Evolutionary conservation across 768 basidiomycete genomes (phyloP).

Genomic region (Cantharellus cinnabarinus): DNA sequence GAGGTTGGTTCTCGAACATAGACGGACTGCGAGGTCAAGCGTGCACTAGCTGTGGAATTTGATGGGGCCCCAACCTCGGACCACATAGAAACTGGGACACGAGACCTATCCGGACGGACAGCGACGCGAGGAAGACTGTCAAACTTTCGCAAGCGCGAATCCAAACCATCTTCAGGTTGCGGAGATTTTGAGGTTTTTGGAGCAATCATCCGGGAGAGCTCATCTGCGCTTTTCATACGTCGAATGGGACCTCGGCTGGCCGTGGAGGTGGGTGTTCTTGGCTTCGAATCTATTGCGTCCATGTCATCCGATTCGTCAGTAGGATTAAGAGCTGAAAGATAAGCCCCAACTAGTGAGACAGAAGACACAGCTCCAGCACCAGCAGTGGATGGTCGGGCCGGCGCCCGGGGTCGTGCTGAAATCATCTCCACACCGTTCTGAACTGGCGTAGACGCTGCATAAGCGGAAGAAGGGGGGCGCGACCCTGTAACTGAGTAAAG

Average conservation of each 20-base stretch:
- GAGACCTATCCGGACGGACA: neutral
- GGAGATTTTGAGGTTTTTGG: neutral
- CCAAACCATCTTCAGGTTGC: neutral
- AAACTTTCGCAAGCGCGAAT: neutral
- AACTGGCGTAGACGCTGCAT: neutral
- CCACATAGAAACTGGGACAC: neutral
- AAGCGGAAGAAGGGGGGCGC: neutral
- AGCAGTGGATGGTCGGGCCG: slow-evolving; percentile 28
- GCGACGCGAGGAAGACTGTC: neutral
- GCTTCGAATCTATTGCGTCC: neutral
- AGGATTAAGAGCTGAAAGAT: neutral
- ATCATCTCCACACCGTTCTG: neutral
- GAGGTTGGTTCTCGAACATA: neutral
- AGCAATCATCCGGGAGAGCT: neutral
- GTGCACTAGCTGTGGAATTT: neutral
- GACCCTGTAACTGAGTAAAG: neutral
- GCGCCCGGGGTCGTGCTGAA: slow-evolving; percentile 23
- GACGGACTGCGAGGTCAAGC: neutral
- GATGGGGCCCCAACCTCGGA: slow-evolving; percentile 1
- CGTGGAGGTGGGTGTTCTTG: neutral
- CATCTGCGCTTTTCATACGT: slow-evolving; percentile 12
- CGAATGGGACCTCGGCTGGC: neutral
- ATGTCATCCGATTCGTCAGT: neutral
- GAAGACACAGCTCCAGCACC: neutral
- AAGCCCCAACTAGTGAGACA: neutral